A percentile compares a stretch with the other conserved stretches of the same genome.
Evolutionary conservation across 2,329 filamentous ascomycete species (phyloP).

Genomic region (Fusarium verticillioides): DNA sequence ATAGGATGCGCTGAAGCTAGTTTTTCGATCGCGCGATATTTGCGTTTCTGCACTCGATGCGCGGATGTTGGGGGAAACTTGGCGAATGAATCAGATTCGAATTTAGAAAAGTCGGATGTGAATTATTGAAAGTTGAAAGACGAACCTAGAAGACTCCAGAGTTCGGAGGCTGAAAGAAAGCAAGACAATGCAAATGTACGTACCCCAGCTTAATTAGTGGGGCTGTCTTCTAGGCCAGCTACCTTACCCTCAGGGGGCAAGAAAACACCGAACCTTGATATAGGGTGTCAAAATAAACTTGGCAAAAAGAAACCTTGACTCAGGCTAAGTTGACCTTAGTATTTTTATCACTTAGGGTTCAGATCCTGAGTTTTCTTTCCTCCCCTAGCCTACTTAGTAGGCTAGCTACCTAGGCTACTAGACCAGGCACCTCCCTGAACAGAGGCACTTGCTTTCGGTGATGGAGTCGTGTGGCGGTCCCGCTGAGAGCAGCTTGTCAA

Average conservation of each 20-base stretch:
- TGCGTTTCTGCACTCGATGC: background rate
- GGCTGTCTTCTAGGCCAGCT: conserved; percentile 21
- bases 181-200: conserved; percentile 28
- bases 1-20: background rate
- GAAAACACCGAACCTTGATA: no score
- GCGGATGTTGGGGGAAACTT: background rate
- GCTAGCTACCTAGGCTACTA: background rate
- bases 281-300: no score
- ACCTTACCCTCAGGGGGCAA: no score
- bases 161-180: conserved; percentile 30
- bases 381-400: no score
- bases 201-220: conserved; percentile 41
- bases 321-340: no score
- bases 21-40: background rate
- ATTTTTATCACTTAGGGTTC: no score
- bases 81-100: background rate
- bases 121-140: conserved; percentile 28
- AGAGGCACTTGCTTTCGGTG: conserved; percentile 12
- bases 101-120: background rate
- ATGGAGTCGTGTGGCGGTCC: conserved; percentile 39
- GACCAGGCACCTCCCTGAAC: conserved; percentile 19
- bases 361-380: no score
- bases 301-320: no score
- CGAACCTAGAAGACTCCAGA: conserved; percentile 14
- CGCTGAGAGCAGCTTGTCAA: conserved; percentile 26